These are phyloP conservation scores for Lepiota brunneoincarnata DNA, from an alignment of 768 basidiomycete species.

Conservation along the genomic window DNA sequence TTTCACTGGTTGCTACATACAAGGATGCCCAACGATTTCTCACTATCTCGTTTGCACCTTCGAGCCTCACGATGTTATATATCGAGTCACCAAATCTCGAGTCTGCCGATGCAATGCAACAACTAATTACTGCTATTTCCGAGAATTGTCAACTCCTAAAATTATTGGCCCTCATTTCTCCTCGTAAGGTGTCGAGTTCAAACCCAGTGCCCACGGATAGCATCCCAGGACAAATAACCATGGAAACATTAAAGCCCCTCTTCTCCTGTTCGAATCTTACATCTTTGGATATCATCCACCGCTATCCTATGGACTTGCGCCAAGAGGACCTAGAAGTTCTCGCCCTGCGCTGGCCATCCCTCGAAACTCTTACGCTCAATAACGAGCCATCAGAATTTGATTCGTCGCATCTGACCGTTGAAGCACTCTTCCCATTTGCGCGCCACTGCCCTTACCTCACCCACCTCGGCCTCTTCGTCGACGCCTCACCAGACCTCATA, in stretches of 20 bases:
- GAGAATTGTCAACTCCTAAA: conserved; percentile 12
- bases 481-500: conserved; percentile 18
- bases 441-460: conserved; percentile 28
- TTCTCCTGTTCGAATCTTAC: conserved; percentile 25
- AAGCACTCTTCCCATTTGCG: conserved; percentile 33
- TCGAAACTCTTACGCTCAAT: conserved; percentile 37
- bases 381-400: conserved; percentile 31
- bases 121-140: conserved; percentile 7
- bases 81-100: conserved; percentile 1
- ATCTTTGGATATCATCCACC: conserved; percentile 29
- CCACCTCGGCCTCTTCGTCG: conserved; percentile 31
- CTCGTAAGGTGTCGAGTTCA: background rate
- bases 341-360: conserved; percentile 37
- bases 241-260: conserved; percentile 25
- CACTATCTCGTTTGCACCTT: conserved; percentile 7
- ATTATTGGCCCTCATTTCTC: background rate
- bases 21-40: conserved; percentile 5
- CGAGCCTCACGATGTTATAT: conserved; percentile 7
- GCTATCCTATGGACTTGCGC: conserved; percentile 28
- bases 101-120: background rate
- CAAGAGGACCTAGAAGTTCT: conserved; percentile 40
- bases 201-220: background rate
- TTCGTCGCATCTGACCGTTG: conserved; percentile 25
- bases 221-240: conserved; percentile 10
- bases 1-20: conserved; percentile 5